Evolutionary conservation across 2,329 filamentous ascomycete genomes (phyloP), one percentile per base, ranked within the genome.

Genomic region (Aaosphaeria pasadenensis): DNA sequence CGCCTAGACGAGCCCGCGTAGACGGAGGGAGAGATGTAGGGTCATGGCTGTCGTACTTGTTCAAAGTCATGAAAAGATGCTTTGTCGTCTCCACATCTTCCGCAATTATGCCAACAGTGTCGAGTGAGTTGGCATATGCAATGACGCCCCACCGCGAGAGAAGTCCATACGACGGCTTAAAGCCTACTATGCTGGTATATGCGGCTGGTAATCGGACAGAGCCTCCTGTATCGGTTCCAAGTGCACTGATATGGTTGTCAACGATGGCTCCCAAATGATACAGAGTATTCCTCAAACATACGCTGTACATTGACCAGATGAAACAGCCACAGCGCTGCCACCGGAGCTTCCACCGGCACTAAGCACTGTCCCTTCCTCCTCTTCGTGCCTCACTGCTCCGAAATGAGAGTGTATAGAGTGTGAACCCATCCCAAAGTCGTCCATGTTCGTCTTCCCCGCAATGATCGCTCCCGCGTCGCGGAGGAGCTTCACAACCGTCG

Each of bases 391-490:
- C 4, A 92, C 87, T 1, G 82, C 67, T 1, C 88, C 88, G 58
- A 85, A 83, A 46, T 77, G 72, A 1, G 89, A 91, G 60, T 86
- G 74, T 17, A 77, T 79, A 1, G 85, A 87, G 64, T 96, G 86
- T 6, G 90, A 95, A 2, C 91, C 91, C 91, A 96, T 96, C 30
- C 91, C 91, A 66, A 96, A 96, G 66, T 95, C 94, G 71, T 97
- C 94, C 77, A 97, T 84, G 66, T 95, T 96, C 2, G 90, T 91
- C 71, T 96, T 96, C 5, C 87, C 87, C 1, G 85, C 77, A 2
- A 92, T 68, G 5, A 79, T 68, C 5, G 83, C 84, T 39, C 86
- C 87, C 5, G 80, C 77, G 30, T 74, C 66, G 47, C 81, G 79
- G 32, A 96, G 77, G 58, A 85, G 81, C 44, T 78, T 73, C 32